A percentile compares a stretch with the other conserved stretches of the same genome.
Evolutionary conservation across 2,329 filamentous ascomycete species (phyloP).

Genomic region (Lachnellula occidentalis): DNA sequence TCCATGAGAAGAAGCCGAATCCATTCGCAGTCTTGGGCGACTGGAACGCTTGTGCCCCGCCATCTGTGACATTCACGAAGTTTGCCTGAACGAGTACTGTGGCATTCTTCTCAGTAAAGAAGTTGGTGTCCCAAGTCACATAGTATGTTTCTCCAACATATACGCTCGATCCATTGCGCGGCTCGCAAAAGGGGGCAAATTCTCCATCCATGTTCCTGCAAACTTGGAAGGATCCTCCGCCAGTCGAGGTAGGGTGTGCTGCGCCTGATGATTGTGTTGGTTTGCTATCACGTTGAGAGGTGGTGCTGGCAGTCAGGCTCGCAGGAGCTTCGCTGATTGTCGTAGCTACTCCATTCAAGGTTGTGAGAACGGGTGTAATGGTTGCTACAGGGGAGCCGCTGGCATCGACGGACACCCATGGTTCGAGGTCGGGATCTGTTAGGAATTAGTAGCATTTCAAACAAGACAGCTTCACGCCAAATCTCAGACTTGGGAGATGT

Average conservation of each 20-base stretch:
- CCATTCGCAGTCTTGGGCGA: slow-evolving; percentile 16
- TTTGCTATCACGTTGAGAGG: slow-evolving; percentile 10
- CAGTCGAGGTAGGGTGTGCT: slow-evolving; percentile 11
- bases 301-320: slow-evolving; percentile 17
- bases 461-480: too few relatives aligned
- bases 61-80: slow-evolving; percentile 24
- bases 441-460: not conserved
- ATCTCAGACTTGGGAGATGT: not conserved
- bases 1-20: slow-evolving; percentile 24
- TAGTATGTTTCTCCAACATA: slow-evolving; percentile 28
- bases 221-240: slow-evolving; percentile 25
- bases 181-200: slow-evolving; percentile 28
- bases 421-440: slow-evolving; percentile 12
- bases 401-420: slow-evolving; percentile 26
- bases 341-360: slow-evolving; percentile 19
- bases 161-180: slow-evolving; percentile 26
- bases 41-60: slow-evolving; percentile 26
- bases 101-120: slow-evolving; percentile 21
- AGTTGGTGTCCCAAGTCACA: slow-evolving; percentile 29
- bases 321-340: slow-evolving; percentile 21
- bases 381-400: slow-evolving; percentile 23
- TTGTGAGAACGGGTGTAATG: slow-evolving; percentile 23
- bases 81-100: slow-evolving; percentile 26
- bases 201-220: slow-evolving; percentile 26
- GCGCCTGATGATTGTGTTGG: slow-evolving; percentile 10